Percentiles rank a stretch among this genome's conserved stretches.
phyloP scores from a whole-genome alignment of 345 rosid genomes.

The Hibiscus tridactylites region DNA sequence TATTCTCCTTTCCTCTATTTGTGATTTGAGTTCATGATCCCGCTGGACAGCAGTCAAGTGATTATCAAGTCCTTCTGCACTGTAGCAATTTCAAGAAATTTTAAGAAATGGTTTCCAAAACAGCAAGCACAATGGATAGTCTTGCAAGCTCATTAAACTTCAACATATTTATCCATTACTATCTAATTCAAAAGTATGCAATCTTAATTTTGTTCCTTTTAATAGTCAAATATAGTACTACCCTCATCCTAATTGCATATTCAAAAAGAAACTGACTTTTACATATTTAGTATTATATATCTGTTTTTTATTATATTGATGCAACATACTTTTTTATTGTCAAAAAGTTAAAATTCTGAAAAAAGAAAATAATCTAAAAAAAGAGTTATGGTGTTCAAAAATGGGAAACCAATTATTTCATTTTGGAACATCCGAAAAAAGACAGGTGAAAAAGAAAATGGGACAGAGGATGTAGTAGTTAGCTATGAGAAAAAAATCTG shows the following conservation, averaged over 20 bases:
- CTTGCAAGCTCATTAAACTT: background rate
- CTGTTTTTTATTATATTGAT: background rate
- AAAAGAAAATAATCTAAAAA: background rate
- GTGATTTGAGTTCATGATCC: slow-evolving; percentile 74
- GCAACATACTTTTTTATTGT: background rate
- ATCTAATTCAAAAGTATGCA: background rate
- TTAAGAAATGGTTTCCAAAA: slow-evolving; percentile 11
- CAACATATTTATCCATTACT: background rate
- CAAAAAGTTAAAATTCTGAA: background rate
- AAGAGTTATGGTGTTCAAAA: background rate
- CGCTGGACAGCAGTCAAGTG: slow-evolving; percentile 81
- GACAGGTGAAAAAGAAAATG: background rate
- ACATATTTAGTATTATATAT: background rate
- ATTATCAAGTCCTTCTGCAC: slow-evolving; percentile 92
- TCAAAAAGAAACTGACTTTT: background rate
- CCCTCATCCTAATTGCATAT: background rate
- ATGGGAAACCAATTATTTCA: background rate
- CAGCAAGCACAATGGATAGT: background rate
- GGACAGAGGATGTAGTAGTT: background rate
- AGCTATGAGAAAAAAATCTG: background rate
- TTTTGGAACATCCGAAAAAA: background rate
- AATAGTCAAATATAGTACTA: background rate
- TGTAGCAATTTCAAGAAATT: slow-evolving; percentile 21
- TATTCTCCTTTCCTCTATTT: slow-evolving; percentile 80
- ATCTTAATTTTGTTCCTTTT: background rate